A percentile compares a stretch with the other conserved stretches of the same genome.
phyloP scores from a whole-genome alignment of 1,284 basidiomycete genomes.

The Microbotryum silenes-acaulis region DNA sequence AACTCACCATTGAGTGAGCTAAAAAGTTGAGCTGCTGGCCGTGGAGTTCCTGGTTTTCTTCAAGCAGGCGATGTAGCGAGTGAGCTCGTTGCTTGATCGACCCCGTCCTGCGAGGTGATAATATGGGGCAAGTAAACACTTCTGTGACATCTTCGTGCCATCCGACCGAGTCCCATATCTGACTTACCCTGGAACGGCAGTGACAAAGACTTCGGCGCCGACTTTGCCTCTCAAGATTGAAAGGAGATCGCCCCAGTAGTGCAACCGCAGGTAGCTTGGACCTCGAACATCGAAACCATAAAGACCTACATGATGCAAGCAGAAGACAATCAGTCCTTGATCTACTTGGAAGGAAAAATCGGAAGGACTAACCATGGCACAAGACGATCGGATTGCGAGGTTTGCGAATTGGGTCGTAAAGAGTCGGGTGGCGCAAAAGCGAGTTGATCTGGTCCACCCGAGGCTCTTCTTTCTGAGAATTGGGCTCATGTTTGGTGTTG shows the following conservation, averaged over 20 bases:
- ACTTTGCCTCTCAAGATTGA: constrained; percentile 72
- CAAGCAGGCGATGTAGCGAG: constrained; percentile 66
- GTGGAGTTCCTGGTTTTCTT: constrained; percentile 50
- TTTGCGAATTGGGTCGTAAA: constrained; percentile 53
- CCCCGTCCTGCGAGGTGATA: constrained; percentile 59
- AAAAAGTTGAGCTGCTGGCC: constrained; percentile 81
- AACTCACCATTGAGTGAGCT: constrained; percentile 79
- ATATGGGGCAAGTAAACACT: background rate
- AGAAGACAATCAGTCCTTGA: background rate
- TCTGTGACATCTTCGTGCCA: background rate
- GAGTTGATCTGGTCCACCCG: constrained; percentile 31
- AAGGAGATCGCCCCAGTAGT: constrained; percentile 92
- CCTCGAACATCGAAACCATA: constrained; percentile 74
- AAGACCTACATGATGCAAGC: constrained; percentile 53
- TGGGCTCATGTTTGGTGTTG: background rate
- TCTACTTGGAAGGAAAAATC: background rate
- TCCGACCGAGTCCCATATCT: background rate
- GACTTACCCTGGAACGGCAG: constrained; percentile 79
- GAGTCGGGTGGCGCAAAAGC: constrained; percentile 31
- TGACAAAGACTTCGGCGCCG: constrained; percentile 90
- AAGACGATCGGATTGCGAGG: constrained; percentile 87
- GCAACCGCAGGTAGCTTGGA: constrained; percentile 55
- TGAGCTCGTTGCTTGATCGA: constrained; percentile 78
- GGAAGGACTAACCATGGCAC: constrained; percentile 69
- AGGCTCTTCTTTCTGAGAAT: background rate